Conservation (phyloP, 2,329 filamentous ascomycete genomes). For the Arthrobotrys sphaeroides region DNA sequence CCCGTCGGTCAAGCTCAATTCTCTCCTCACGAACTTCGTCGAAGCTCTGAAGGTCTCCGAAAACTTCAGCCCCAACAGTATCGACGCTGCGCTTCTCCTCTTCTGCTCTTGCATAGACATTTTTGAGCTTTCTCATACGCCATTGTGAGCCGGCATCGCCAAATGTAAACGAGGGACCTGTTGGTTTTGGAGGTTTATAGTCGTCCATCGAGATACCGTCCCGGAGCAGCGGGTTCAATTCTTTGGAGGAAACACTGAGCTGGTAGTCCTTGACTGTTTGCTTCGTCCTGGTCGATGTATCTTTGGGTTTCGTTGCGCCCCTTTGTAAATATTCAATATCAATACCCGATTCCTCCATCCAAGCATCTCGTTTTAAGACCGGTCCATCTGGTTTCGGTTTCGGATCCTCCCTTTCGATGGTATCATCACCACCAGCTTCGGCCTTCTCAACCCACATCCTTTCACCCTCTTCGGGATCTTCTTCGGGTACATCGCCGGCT, state of each 20-base stretch:
- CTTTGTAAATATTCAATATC: conserved; percentile 83
- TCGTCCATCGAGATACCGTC: conserved; percentile 68
- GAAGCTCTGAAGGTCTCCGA: conserved; percentile 82
- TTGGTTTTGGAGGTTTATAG: conserved; percentile 66
- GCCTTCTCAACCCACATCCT: conserved; percentile 53
- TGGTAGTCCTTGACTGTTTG: conserved; percentile 69
- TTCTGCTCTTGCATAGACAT: conserved; percentile 81
- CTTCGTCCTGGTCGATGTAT: conserved; percentile 63
- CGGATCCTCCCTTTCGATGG: conserved; percentile 49
- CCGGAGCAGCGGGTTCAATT: conserved; percentile 78
- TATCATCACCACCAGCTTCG: conserved; percentile 57
- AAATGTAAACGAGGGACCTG: conserved; percentile 81
- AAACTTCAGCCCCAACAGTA: conserved; percentile 82
- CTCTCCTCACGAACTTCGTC: conserved; percentile 94
- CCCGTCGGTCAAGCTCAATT: conserved; percentile 83
- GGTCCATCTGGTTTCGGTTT: conserved; percentile 60
- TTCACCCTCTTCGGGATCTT: conserved; percentile 19
- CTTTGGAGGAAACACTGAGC: conserved; percentile 78
- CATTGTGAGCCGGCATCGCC: conserved; percentile 90
- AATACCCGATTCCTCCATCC: conserved; percentile 90
- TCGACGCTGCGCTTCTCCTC: conserved; percentile 78
- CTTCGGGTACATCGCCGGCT: conserved; percentile 55
- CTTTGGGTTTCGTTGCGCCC: conserved; percentile 66
- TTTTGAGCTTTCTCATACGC: conserved; percentile 94
- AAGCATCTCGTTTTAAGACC: conserved; percentile 76